These are phyloP conservation scores for Nakazawaea ambrosiae DNA, from an alignment of 805 yeast genomes.

Conservation along the genomic window DNA sequence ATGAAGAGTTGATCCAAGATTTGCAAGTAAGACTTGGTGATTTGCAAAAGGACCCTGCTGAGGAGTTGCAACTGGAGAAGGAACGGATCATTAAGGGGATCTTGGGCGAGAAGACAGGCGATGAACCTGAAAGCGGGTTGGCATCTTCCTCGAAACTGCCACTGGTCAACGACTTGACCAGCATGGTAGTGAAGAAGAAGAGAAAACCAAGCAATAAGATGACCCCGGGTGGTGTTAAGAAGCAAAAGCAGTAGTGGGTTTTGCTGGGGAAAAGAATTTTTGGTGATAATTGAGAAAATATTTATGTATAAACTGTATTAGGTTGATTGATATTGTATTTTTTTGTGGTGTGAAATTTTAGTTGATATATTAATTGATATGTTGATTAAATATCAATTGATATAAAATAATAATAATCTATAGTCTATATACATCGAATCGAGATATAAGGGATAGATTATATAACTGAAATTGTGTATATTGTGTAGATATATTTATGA, in stretches of 20 bases:
- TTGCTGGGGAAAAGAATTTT: too few species aligned
- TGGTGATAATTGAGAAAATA: too few species aligned
- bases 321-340: too few species aligned
- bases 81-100: conserved; percentile 49
- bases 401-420: too few species aligned
- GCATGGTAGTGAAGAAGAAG: conserved; percentile 54
- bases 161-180: conserved; percentile 53
- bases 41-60: conserved; percentile 42
- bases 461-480: too few species aligned
- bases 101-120: conserved; percentile 36
- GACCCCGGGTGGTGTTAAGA: conserved; percentile 3
- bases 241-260: conserved; percentile 1
- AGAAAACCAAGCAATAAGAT: conserved; percentile 16
- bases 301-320: too few species aligned
- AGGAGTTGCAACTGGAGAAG: conserved; percentile 42
- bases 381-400: too few species aligned
- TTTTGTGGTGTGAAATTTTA: too few species aligned
- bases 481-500: too few species aligned
- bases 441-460: too few species aligned
- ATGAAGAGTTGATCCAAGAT: conserved; percentile 43
- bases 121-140: conserved; percentile 17
- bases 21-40: conserved; percentile 51
- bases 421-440: too few species aligned
- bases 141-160: conserved; percentile 10
- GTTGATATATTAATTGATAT: too few species aligned